phyloP scores from a whole-genome alignment of 257 asterid species.

The Petrea volubilis region DNA sequence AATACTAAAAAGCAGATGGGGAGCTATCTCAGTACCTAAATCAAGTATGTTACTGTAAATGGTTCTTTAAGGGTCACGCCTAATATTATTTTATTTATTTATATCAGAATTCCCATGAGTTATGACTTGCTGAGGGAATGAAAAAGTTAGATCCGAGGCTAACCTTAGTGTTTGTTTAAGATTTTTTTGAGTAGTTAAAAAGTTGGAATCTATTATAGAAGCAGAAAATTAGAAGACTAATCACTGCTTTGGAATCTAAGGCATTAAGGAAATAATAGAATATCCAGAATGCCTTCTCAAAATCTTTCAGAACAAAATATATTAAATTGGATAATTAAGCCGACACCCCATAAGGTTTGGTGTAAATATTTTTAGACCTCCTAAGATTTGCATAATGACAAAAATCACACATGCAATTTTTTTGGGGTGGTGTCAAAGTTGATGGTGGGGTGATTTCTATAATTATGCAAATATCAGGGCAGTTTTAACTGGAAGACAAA shows the following conservation, averaged over 20 bases:
- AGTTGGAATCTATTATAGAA: background rate
- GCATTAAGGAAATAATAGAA: background rate
- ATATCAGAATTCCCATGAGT: background rate
- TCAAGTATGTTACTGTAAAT: slow-evolving; percentile 11
- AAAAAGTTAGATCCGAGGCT: background rate
- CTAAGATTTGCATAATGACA: too few species aligned
- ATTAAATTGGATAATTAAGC: too few species aligned
- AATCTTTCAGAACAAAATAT: too few species aligned
- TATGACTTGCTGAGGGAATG: background rate
- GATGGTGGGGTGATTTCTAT: too few species aligned
- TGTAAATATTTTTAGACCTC: too few species aligned
- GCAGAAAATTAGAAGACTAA: background rate
- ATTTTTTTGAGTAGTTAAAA: background rate
- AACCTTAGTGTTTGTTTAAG: background rate
- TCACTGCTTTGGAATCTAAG: background rate
- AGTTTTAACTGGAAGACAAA: too few species aligned
- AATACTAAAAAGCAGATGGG: background rate
- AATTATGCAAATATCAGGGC: too few species aligned
- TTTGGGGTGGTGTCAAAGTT: too few species aligned
- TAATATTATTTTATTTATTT: background rate
- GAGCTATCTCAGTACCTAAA: slow-evolving; percentile 4
- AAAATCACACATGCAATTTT: too few species aligned
- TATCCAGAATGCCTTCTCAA: background rate
- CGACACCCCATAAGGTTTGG: too few species aligned
- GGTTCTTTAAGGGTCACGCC: too few species aligned